Conservation (phyloP, 2,329 filamentous ascomycete genomes). For the Mycocentrospora acerina region DNA sequence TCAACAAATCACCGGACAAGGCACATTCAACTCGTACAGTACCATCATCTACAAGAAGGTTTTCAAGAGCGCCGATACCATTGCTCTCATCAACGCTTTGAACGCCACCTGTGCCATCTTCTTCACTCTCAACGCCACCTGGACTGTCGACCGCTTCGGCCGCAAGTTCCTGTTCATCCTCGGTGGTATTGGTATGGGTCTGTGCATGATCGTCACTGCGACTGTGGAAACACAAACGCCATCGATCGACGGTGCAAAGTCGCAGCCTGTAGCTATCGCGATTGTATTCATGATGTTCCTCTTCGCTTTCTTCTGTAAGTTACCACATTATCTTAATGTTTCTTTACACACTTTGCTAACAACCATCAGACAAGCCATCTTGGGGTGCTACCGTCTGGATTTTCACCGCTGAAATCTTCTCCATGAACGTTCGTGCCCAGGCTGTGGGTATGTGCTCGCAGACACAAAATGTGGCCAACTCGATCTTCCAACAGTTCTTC, state of each 20-base stretch:
- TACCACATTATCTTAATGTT: background rate
- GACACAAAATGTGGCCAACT: conserved; percentile 63
- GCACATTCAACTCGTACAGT: conserved; percentile 71
- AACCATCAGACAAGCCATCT: conserved; percentile 60
- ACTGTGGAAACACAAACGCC: conserved; percentile 61
- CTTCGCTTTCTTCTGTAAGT: conserved; percentile 63
- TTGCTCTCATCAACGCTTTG: conserved; percentile 72
- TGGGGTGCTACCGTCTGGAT: conserved; percentile 73
- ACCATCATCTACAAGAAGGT: conserved; percentile 75
- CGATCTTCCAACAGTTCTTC: conserved; percentile 71
- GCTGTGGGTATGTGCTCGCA: conserved; percentile 67
- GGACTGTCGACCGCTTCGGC: conserved; percentile 72
- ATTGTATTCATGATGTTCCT: conserved; percentile 69
- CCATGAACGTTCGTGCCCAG: conserved; percentile 71
- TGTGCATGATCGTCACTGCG: conserved; percentile 69
- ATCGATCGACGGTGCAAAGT: conserved; percentile 55
- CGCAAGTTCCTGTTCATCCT: conserved; percentile 69
- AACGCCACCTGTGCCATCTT: conserved; percentile 73
- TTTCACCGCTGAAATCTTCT: conserved; percentile 69
- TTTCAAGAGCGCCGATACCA: conserved; percentile 56
- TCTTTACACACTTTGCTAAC: conserved; percentile 23
- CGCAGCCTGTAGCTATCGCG: conserved; percentile 62
- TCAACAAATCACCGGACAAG: conserved; percentile 72
- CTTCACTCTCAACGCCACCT: conserved; percentile 72
- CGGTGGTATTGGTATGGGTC: conserved; percentile 67